phyloP scores from a whole-genome alignment of 345 rosid species.

The Punica granatum region DNA sequence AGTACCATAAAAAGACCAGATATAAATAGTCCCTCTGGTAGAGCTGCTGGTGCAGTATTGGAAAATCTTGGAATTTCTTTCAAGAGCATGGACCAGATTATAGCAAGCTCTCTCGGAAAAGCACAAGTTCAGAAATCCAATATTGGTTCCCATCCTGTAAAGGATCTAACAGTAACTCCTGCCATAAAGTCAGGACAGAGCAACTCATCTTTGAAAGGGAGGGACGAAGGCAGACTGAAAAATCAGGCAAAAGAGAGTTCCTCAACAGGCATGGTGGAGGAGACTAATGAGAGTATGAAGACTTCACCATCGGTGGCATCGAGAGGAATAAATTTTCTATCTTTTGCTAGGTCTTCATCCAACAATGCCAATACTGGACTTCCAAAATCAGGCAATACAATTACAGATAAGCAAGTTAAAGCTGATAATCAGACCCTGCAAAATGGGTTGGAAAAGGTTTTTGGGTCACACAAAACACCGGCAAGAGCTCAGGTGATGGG shows the following conservation, averaged over 20 bases:
- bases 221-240: not conserved
- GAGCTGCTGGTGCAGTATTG: not conserved
- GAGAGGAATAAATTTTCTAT: conserved; percentile 37
- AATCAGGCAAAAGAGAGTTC: conserved; percentile 2
- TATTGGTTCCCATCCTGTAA: not conserved
- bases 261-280: conserved; percentile 12
- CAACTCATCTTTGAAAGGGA: not conserved
- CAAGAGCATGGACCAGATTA: conserved; percentile 8
- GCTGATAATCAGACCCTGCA: not conserved
- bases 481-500: conserved; percentile 11
- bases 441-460: not conserved
- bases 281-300: conserved; percentile 6
- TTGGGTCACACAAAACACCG: conserved; percentile 16
- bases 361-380: conserved; percentile 1
- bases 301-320: conserved; percentile 24
- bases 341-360: conserved; percentile 22
- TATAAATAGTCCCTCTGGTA: conserved; percentile 10
- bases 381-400: not conserved
- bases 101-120: conserved; percentile 7
- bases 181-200: not conserved
- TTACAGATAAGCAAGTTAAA: not conserved
- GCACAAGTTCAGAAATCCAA: conserved; percentile 4
- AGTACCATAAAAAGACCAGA: conserved; percentile 21
- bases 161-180: not conserved
- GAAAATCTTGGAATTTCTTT: conserved; percentile 1